A percentile compares a stretch with the other conserved stretches of the same genome.
Evolutionary conservation across 768 basidiomycete genomes (phyloP).

Genomic region (Paxillus ammoniavirescens): DNA sequence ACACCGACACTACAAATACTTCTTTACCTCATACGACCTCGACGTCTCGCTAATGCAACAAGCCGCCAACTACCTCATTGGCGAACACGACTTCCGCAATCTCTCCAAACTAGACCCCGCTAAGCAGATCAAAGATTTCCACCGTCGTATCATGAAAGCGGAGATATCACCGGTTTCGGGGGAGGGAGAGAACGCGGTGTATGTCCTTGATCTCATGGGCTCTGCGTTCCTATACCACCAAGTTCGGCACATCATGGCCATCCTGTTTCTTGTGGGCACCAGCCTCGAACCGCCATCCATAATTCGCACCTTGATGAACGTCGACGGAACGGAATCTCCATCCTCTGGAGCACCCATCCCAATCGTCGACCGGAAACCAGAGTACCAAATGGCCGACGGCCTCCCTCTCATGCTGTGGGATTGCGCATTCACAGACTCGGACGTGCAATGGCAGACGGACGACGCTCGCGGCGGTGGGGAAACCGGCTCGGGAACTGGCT

Average conservation of each 20-base stretch:
- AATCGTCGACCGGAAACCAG: conserved; percentile 71
- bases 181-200: conserved; percentile 35
- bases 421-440: conserved; percentile 67
- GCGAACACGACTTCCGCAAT: conserved; percentile 95
- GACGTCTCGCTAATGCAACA: conserved; percentile 74
- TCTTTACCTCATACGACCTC: conserved; percentile 72
- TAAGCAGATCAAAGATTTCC: conserved; percentile 86
- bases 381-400: conserved; percentile 92
- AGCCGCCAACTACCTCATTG: conserved; percentile 69
- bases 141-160: conserved; percentile 64
- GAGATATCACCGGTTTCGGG: conserved; percentile 49
- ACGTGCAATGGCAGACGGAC: conserved; percentile 72
- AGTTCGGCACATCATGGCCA: conserved; percentile 90
- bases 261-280: conserved; percentile 85
- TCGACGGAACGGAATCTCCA: conserved; percentile 34
- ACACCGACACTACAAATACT: conserved; percentile 96
- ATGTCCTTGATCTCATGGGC: conserved; percentile 83
- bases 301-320: conserved; percentile 72
- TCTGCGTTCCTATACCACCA: conserved; percentile 94
- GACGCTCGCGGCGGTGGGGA: conserved; percentile 30
- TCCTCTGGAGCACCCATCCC: conserved; percentile 32
- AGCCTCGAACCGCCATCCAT: conserved; percentile 74
- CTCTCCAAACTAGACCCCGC: conserved; percentile 90
- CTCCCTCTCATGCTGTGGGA: conserved; percentile 92
- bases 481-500: conserved; percentile 31